Conservation (phyloP, 495 filamentous ascomycete genomes). For the Trichoderma parareesei region DNA sequence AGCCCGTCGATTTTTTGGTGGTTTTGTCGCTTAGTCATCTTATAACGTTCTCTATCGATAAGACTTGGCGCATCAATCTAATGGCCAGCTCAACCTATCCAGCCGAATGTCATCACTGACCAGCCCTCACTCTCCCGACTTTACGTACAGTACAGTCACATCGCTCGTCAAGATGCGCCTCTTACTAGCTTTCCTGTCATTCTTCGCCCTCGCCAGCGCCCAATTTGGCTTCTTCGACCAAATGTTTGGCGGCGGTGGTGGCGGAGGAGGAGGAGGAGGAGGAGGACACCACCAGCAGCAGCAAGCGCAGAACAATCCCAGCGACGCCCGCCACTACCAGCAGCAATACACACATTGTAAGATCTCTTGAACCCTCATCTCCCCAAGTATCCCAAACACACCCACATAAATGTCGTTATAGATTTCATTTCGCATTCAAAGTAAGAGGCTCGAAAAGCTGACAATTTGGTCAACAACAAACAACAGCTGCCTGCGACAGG, state of each 20-base stretch:
- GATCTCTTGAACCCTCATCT: background rate
- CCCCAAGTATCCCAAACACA: too few relatives aligned
- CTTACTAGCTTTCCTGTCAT: conserved; percentile 23
- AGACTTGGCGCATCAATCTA: background rate
- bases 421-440: too few relatives aligned
- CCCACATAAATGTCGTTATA: too few relatives aligned
- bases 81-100: conserved; percentile 7
- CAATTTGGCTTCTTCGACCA: conserved; percentile 92
- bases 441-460: too few relatives aligned
- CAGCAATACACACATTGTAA: conserved; percentile 48
- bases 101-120: background rate
- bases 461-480: too few relatives aligned
- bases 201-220: conserved; percentile 28
- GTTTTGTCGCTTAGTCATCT: conserved; percentile 41
- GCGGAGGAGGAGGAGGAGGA: conserved; percentile 48
- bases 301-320: conserved; percentile 65
- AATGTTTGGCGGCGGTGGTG: conserved; percentile 49
- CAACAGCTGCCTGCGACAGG: conserved; percentile 61
- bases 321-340: conserved; percentile 71
- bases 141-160: too few relatives aligned
- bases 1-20: background rate
- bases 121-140: background rate
- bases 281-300: conserved; percentile 55
- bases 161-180: conserved; percentile 22
- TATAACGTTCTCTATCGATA: background rate